These are phyloP conservation scores for Phaeosphaeriaceae sp. DNA, from an alignment of 2,329 filamentous ascomycete species.

Conservation along the genomic window DNA sequence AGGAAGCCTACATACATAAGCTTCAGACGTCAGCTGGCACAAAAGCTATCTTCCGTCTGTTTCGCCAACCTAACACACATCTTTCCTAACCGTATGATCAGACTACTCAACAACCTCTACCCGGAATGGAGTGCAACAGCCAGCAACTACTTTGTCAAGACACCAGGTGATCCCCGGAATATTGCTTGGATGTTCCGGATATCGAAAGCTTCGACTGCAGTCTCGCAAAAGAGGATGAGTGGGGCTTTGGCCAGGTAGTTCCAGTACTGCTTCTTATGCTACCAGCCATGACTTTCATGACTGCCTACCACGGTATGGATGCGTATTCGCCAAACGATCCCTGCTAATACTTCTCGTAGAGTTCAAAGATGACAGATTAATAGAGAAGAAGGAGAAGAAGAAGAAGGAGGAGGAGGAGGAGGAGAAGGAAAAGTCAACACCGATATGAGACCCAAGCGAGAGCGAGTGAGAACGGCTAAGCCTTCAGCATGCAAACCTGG, in stretches of 20 bases:
- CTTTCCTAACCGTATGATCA: background rate
- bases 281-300: background rate
- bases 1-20: too few relatives aligned
- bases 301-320: conserved; percentile 4
- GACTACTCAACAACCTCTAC: background rate
- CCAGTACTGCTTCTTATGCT: conserved; percentile 2
- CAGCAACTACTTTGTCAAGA: background rate
- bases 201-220: background rate
- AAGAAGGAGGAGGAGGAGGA: background rate
- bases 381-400: background rate
- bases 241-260: conserved; percentile 2
- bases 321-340: background rate
- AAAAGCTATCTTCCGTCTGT: too few relatives aligned
- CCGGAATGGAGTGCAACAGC: background rate
- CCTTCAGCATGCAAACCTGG: background rate
- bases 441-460: background rate
- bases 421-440: background rate
- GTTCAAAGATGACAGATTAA: background rate
- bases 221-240: background rate
- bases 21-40: too few relatives aligned
- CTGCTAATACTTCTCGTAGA: background rate
- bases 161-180: background rate
- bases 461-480: background rate
- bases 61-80: background rate
- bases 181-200: background rate